Evolutionary conservation across 1,139 yeast genomes (phyloP).

Genomic region (Nakaseomyces delphensis): DNA sequence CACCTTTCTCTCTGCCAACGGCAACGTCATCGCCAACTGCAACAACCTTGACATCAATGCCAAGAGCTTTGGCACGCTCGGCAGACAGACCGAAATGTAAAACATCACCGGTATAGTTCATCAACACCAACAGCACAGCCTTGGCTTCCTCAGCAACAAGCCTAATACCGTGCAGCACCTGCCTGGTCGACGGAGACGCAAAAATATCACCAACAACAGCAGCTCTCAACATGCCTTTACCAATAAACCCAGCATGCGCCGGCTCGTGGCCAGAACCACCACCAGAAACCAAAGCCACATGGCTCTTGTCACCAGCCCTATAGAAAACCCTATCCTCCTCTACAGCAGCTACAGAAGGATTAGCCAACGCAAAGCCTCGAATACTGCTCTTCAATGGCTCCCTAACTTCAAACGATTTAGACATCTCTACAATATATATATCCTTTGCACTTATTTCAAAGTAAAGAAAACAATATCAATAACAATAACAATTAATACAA

Average conservation of each 20-base stretch:
- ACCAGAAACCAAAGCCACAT: conserved; percentile 71
- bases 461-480: too few relatives aligned
- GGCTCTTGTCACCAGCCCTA: conserved; percentile 34
- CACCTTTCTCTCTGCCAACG: conserved; percentile 79
- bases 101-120: conserved; percentile 91
- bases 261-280: conserved; percentile 98
- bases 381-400: conserved; percentile 61
- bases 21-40: conserved; percentile 89
- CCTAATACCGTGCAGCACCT: conserved; percentile 60
- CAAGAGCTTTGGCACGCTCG: conserved; percentile 75
- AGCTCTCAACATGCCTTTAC: conserved; percentile 69
- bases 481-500: too few relatives aligned
- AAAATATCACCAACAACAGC: conserved; percentile 86
- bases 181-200: conserved; percentile 89
- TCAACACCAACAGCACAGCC: conserved; percentile 70
- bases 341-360: conserved; percentile 56
- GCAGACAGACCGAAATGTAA: conserved; percentile 87
- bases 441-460: too few relatives aligned
- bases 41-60: conserved; percentile 60
- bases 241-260: conserved; percentile 84
- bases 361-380: conserved; percentile 58
- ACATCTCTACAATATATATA: conserved; percentile 6
- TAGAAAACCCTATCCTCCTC: conserved; percentile 63
- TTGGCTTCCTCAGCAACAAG: conserved; percentile 38
- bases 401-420: conserved; percentile 34